Evolutionary conservation across 2,329 filamentous ascomycete species (phyloP).

Genomic region (Clarireedia sp.): DNA sequence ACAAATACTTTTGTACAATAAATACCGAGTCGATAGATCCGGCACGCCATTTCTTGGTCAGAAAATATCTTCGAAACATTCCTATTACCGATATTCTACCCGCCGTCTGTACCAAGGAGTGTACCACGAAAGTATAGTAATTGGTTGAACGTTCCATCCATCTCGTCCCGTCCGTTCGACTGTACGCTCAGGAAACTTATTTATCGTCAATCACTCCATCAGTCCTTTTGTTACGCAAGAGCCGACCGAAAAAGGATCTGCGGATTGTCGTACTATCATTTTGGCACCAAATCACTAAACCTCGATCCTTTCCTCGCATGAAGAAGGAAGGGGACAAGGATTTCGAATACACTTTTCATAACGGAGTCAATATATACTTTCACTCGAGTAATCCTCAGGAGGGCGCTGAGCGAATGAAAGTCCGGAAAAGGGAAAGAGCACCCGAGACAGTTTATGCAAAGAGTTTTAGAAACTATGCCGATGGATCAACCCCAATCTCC

Average conservation of each 20-base stretch:
- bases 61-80: too few relatives aligned
- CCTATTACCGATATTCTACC: too few relatives aligned
- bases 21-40: too few relatives aligned
- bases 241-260: background rate
- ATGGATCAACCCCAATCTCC: slow-evolving; percentile 6
- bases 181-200: background rate
- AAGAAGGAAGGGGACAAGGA: slow-evolving; percentile 4
- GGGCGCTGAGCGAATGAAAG: background rate
- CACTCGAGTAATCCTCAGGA: slow-evolving; percentile 1
- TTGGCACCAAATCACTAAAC: background rate
- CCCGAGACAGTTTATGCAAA: slow-evolving; percentile 15
- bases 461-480: slow-evolving; percentile 8
- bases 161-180: background rate
- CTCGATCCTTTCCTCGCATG: slow-evolving; percentile 1
- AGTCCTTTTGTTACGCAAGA: background rate
- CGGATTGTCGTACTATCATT: background rate
- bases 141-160: too few relatives aligned
- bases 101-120: too few relatives aligned
- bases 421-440: slow-evolving; percentile 13
- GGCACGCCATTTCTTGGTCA: too few relatives aligned
- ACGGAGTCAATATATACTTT: background rate
- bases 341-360: background rate
- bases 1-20: too few relatives aligned
- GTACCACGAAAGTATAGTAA: too few relatives aligned
- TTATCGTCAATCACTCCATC: background rate